phyloP scores from a whole-genome alignment of 2,329 filamentous ascomycete species.

The Talaromyces sp. region DNA sequence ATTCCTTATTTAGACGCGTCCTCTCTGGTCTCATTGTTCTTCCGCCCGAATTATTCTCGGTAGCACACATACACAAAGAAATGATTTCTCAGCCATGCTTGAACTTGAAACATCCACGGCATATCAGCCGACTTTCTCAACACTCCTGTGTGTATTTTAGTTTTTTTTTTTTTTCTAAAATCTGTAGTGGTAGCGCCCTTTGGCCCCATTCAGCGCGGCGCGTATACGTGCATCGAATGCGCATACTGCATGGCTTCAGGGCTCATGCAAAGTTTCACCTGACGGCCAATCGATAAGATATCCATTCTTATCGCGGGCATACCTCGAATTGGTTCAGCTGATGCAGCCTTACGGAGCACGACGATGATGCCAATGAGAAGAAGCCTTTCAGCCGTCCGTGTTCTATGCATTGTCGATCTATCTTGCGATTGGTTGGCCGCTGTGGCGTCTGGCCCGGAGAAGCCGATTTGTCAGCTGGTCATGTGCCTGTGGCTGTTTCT shows the following conservation, averaged over 20 bases:
- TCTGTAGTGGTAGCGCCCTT: not conserved
- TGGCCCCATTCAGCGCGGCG: conserved; percentile 5
- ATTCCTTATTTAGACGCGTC: conserved; percentile 8
- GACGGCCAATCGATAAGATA: conserved; percentile 4
- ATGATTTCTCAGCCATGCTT: not conserved
- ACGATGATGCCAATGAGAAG: conserved; percentile 3
- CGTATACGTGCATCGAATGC: conserved; percentile 1
- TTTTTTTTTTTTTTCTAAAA: too few species aligned
- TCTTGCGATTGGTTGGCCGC: not conserved
- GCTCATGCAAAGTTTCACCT: not conserved
- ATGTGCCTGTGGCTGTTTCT: conserved; percentile 5
- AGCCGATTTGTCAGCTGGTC: conserved; percentile 11
- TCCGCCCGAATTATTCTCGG: not conserved
- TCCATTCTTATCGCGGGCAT: not conserved
- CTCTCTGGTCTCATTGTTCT: conserved; percentile 1
- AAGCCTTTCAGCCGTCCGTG: conserved; percentile 2
- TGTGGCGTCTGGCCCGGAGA: not conserved
- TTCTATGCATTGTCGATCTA: conserved; percentile 9
- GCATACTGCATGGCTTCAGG: not conserved
- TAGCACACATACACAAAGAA: not conserved
- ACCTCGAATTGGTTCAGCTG: conserved; percentile 8
- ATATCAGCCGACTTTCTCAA: conserved; percentile 2
- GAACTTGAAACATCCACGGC: not conserved
- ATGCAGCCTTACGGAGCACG: conserved; percentile 15
- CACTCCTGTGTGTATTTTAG: not conserved